phyloP scores from a whole-genome alignment of 352 stramenopile species.

The Globisporangium middletonii region DNA sequence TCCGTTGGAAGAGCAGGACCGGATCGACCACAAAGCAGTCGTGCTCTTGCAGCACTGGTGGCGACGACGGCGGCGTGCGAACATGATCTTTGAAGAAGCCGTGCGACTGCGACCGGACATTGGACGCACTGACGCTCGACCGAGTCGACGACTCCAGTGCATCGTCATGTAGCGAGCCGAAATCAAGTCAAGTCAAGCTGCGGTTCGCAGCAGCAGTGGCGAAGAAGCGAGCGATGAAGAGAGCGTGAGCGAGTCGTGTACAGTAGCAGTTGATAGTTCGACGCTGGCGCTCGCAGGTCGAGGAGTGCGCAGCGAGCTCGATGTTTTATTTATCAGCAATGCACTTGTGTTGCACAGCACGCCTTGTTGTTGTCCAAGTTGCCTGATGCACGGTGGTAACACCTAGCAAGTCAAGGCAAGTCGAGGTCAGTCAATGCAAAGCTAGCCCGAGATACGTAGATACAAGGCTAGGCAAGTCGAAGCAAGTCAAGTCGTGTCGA shows the following conservation, averaged over 20 bases:
- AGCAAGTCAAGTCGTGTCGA: too few relatives aligned
- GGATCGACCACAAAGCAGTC: slow-evolving; percentile 77
- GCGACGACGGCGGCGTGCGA: slow-evolving; percentile 60
- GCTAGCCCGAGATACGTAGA: too few relatives aligned
- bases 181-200: background rate
- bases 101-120: slow-evolving; percentile 50
- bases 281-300: too few relatives aligned
- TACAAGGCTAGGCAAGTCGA: too few relatives aligned
- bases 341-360: too few relatives aligned
- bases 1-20: slow-evolving; percentile 85
- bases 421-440: too few relatives aligned
- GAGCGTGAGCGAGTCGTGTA: background rate
- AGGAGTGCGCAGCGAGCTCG: too few relatives aligned
- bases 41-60: slow-evolving; percentile 82
- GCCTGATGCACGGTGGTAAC: too few relatives aligned
- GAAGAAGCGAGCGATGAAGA: background rate
- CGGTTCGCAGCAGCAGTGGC: background rate
- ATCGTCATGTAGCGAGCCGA: slow-evolving; percentile 14
- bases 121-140: slow-evolving; percentile 19
- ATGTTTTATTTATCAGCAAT: too few relatives aligned
- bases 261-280: too few relatives aligned
- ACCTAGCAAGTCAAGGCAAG: too few relatives aligned
- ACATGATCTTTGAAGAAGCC: slow-evolving; percentile 53
- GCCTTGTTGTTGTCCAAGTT: too few relatives aligned
- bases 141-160: slow-evolving; percentile 17